Base-by-base conservation (phyloP, 352 stramenopile species). In the Phytophthora tubulina region DNA sequence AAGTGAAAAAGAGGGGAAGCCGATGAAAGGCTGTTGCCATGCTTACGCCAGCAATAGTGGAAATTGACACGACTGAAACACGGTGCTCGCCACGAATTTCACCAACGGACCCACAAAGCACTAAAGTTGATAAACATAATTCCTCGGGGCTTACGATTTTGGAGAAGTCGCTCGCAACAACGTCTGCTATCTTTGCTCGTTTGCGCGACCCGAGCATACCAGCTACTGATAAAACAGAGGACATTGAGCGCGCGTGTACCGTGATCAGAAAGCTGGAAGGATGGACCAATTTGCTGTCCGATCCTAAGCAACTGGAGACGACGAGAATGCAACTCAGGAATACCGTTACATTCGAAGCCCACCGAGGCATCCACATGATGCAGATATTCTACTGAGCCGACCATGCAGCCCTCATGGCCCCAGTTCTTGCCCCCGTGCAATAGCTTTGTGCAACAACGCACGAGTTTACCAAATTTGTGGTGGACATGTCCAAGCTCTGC, bases 1-100 rank as follows among this genome's bases (percentile, higher is more conserved):
- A 74, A 30, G 78, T 68, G 53, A 80, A 78, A n/a, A 80, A 78
- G 45, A 75, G 70, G 30, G 55, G 70, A 27, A 75, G 66, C 5
- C 49, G 53, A 10, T 51, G 41, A 48, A 31, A 72, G 21, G 10
- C 32, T 15, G 21, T 48, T 0, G 46, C 27, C 14, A 9, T 17
- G 48, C 10, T n/a, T 11, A 48, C 59, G 32, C 36, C 53, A 44
- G 9, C 15, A 21, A 32, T 30, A 14, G 21, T 21, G 2, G 39
- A 27, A 27, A 27, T 2, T 27, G 39, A 36, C 9, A 51, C 13
- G 21, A 27, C 9, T 17, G 21, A 27, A 27, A 27, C 21, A 27
- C 2, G n/a, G 30, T 56, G 7, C 21, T 53, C 17, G 11, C 31
- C 5, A 8, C 4, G 5, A 42, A 31, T 33, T n/a, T 45, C 21